A percentile compares a stretch with the other conserved stretches of the same genome.
Evolutionary conservation across 768 basidiomycete genomes (phyloP).

Genomic region (Termitomyces sp.): DNA sequence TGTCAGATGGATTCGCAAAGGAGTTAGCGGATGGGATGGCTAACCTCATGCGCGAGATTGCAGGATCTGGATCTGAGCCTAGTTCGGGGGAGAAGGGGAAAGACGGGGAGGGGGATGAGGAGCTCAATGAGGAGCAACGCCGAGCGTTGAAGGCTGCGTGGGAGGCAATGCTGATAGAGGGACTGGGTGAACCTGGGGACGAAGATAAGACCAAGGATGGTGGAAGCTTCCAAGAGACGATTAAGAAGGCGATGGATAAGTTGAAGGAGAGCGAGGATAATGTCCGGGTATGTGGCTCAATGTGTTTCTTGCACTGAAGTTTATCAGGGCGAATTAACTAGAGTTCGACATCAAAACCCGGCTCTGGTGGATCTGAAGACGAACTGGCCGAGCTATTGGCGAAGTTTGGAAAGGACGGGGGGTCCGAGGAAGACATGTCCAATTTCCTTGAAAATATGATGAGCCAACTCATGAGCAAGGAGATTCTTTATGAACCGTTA

Average conservation of each 20-base stretch:
- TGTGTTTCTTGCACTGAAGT: not conserved
- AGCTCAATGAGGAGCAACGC: not conserved
- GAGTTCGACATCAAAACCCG: constrained; percentile 8
- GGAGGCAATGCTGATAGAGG: constrained; percentile 3
- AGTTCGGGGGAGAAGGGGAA: not conserved
- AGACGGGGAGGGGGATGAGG: not conserved
- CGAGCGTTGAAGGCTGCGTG: not conserved
- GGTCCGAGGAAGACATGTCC: constrained; percentile 50
- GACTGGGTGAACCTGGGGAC: not conserved
- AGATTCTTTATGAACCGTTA: constrained; percentile 81
- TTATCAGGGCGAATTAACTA: not conserved
- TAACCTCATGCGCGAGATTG: constrained; percentile 1
- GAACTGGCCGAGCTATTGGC: constrained; percentile 52
- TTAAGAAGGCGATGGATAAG: constrained; percentile 72
- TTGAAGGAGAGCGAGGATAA: constrained; percentile 61
- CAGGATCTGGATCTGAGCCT: not conserved
- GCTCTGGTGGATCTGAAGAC: constrained; percentile 24
- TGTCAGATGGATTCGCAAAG: constrained; percentile 2
- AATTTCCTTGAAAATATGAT: constrained; percentile 78
- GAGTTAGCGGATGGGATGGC: constrained; percentile 4
- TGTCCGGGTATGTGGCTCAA: constrained; percentile 38
- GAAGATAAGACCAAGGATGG: not conserved
- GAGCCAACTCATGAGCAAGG: constrained; percentile 76
- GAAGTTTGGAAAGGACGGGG: constrained; percentile 32
- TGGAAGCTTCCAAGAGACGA: constrained; percentile 56